Conservation (phyloP, 257 asterid species). For the Rauvolfia tetraphylla region DNA sequence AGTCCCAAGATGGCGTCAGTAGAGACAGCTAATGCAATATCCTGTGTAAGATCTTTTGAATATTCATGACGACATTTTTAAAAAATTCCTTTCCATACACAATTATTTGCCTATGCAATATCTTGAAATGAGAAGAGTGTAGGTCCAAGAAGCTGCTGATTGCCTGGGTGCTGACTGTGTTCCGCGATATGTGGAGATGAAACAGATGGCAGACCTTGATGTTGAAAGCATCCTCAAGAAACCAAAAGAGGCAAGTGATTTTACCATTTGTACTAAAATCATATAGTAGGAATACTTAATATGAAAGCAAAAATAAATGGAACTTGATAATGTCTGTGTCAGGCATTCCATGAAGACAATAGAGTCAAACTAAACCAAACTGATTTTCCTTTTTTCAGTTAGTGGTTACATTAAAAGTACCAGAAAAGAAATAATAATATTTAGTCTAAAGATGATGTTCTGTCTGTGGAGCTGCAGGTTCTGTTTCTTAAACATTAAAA, state of each 20-base stretch:
- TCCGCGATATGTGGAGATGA: slow-evolving; percentile 65
- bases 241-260: slow-evolving; percentile 48
- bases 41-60: slow-evolving; percentile 47
- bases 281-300: background rate
- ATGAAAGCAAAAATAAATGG: slow-evolving; percentile 2
- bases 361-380: background rate
- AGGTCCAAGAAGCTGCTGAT: slow-evolving; percentile 98
- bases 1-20: slow-evolving; percentile 57
- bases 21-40: slow-evolving; percentile 75
- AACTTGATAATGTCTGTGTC: background rate
- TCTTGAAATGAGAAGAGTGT: slow-evolving; percentile 8
- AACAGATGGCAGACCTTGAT: slow-evolving; percentile 52
- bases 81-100: background rate
- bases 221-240: slow-evolving; percentile 52
- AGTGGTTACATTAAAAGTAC: background rate
- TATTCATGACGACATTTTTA: background rate
- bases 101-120: background rate
- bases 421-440: background rate
- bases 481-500: background rate
- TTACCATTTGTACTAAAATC: background rate
- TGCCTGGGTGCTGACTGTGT: slow-evolving; percentile 81
- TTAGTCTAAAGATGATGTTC: background rate
- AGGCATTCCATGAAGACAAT: background rate
- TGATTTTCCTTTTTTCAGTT: background rate
- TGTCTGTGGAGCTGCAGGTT: background rate